A percentile compares a stretch with the other conserved stretches of the same genome.
phyloP scores from a whole-genome alignment of 1,284 basidiomycete species.

The Cutaneotrichosporon cavernicola region DNA sequence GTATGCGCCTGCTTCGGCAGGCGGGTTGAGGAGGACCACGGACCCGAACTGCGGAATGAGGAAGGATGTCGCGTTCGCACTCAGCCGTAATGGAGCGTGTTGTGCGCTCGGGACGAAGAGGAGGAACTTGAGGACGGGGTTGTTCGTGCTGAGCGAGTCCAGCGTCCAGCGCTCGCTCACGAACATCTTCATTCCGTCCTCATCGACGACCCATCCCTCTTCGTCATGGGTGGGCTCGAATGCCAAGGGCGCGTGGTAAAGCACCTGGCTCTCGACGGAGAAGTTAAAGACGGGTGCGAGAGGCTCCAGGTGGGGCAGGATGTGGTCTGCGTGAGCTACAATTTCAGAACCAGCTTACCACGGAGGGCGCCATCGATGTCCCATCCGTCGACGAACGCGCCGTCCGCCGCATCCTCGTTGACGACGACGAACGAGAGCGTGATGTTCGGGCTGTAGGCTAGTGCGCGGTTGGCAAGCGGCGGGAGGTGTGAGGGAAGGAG shows the following conservation, averaged over 20 bases:
- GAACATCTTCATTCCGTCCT: conserved; percentile 82
- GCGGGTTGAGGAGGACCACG: conserved; percentile 74
- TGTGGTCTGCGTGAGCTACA: conserved; percentile 59
- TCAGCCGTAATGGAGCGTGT: conserved; percentile 67
- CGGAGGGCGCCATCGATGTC: conserved; percentile 64
- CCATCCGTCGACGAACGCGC: conserved; percentile 66
- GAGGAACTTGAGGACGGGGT: conserved; percentile 89
- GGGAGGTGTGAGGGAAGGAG: conserved; percentile 57
- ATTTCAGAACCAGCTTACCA: conserved; percentile 56
- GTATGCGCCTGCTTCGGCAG: conserved; percentile 26
- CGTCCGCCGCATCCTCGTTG: conserved; percentile 78
- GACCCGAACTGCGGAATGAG: conserved; percentile 94
- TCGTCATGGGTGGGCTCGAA: conserved; percentile 60
- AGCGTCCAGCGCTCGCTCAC: conserved; percentile 93
- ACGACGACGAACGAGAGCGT: conserved; percentile 61
- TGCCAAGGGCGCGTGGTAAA: conserved; percentile 84
- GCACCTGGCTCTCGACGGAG: conserved; percentile 88
- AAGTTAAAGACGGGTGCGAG: conserved; percentile 77
- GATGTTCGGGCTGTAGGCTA: conserved; percentile 70
- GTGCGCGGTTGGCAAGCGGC: conserved; percentile 45
- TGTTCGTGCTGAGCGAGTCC: conserved; percentile 63
- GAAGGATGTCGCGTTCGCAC: conserved; percentile 59
- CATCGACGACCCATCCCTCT: conserved; percentile 62
- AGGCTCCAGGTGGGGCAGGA: conserved; percentile 65
- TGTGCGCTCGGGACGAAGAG: conserved; percentile 76